These are phyloP conservation scores for Ascochyta fabae DNA, from an alignment of 2,329 filamentous ascomycete genomes.

Conservation along the genomic window DNA sequence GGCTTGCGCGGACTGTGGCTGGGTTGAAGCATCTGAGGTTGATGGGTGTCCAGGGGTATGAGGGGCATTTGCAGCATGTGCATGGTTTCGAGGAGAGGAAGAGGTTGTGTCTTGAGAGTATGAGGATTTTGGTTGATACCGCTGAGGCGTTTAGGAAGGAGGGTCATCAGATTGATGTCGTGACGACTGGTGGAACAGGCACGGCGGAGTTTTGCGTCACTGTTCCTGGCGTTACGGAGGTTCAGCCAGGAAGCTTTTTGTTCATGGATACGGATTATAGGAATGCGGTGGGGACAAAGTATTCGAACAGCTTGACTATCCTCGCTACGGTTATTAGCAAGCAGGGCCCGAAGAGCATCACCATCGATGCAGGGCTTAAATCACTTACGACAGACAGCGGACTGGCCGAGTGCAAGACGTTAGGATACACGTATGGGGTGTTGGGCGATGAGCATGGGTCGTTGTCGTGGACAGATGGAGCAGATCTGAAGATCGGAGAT, in stretches of 20 bases:
- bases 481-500: slow-evolving; percentile 53
- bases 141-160: slow-evolving; percentile 51
- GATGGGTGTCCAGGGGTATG: slow-evolving; percentile 61
- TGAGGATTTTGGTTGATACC: slow-evolving; percentile 54
- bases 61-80: slow-evolving; percentile 61
- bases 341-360: slow-evolving; percentile 54
- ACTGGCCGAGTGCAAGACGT: slow-evolving; percentile 55
- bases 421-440: slow-evolving; percentile 53
- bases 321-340: slow-evolving; percentile 58
- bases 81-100: slow-evolving; percentile 54
- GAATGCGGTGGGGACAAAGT: slow-evolving; percentile 58
- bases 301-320: slow-evolving; percentile 58
- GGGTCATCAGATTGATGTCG: slow-evolving; percentile 56
- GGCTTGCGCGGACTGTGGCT: slow-evolving; percentile 51
- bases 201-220: slow-evolving; percentile 61
- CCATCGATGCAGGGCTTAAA: slow-evolving; percentile 60
- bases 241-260: slow-evolving; percentile 63
- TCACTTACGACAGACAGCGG: slow-evolving; percentile 61
- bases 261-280: slow-evolving; percentile 66
- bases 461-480: slow-evolving; percentile 54
- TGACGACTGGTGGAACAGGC: slow-evolving; percentile 61
- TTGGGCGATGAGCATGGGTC: slow-evolving; percentile 60
- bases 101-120: slow-evolving; percentile 54
- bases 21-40: slow-evolving; percentile 50
- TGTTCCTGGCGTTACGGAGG: slow-evolving; percentile 59